Evolutionary conservation across 805 yeast species (phyloP).

Genomic region (Ogataea salicorniae): DNA sequence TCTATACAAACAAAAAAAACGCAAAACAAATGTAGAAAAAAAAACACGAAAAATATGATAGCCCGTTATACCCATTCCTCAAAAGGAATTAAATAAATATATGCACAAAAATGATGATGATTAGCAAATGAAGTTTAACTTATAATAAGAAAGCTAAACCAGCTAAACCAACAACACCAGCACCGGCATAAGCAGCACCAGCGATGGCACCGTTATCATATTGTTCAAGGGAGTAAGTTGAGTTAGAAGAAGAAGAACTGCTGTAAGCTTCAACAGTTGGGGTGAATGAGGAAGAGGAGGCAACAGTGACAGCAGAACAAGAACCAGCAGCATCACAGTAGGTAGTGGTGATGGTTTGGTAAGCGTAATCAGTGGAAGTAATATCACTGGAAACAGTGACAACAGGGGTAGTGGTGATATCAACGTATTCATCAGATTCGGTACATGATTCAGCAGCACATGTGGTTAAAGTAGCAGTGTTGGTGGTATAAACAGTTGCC

Average conservation of each 20-base stretch:
- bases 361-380: constrained; percentile 30
- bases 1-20: too few relatives aligned
- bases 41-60: too few relatives aligned
- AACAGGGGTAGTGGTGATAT: constrained; percentile 32
- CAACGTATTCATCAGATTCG: constrained; percentile 16
- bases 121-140: background rate
- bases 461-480: constrained; percentile 10
- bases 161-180: constrained; percentile 26
- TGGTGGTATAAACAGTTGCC: background rate
- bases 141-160: constrained; percentile 27
- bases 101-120: too few relatives aligned
- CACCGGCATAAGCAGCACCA: constrained; percentile 14
- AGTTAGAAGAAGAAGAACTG: constrained; percentile 10
- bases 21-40: too few relatives aligned
- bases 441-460: constrained; percentile 8
- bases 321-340: constrained; percentile 8
- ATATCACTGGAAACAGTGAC: constrained; percentile 36
- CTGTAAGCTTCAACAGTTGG: background rate
- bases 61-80: too few relatives aligned
- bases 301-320: constrained; percentile 6
- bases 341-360: constrained; percentile 21
- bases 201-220: constrained; percentile 1
- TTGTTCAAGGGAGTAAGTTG: background rate
- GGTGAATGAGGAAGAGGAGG: constrained; percentile 1
- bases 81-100: too few relatives aligned